phyloP scores from a whole-genome alignment of 2,329 filamentous ascomycete genomes.

The Paraphaeosphaeria sporulosa region DNA sequence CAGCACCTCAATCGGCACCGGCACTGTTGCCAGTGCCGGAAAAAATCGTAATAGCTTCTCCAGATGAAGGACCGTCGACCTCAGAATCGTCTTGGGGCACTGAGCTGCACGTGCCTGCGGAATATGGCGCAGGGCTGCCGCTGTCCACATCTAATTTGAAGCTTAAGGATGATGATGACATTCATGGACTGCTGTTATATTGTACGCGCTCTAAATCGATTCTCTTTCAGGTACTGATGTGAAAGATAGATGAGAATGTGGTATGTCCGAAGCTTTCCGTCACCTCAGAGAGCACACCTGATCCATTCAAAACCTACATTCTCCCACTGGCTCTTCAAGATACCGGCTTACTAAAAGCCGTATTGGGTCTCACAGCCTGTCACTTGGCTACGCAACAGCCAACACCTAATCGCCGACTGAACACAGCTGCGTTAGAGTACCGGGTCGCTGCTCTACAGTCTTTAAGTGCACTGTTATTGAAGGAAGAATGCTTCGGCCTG shows the following conservation, averaged over 20 bases:
- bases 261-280: conserved; percentile 18
- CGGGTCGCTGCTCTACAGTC: conserved; percentile 22
- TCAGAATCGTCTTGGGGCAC: neutral
- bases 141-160: conserved; percentile 4
- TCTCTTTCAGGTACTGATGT: neutral
- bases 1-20: neutral
- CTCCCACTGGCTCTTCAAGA: conserved; percentile 22
- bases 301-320: conserved; percentile 22
- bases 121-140: neutral
- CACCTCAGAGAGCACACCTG: conserved; percentile 1
- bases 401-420: conserved; percentile 5
- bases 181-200: conserved; percentile 8
- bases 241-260: conserved; percentile 15
- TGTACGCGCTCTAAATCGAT: conserved; percentile 8
- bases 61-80: neutral
- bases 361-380: conserved; percentile 22
- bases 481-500: conserved; percentile 21
- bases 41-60: neutral
- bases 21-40: neutral
- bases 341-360: conserved; percentile 16
- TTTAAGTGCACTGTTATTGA: conserved; percentile 22
- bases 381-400: conserved; percentile 17
- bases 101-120: neutral
- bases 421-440: conserved; percentile 19
- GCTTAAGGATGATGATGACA: conserved; percentile 9